These are phyloP conservation scores for Candida freyschussii DNA, from an alignment of 1,139 yeast genomes.

Conservation along the genomic window DNA sequence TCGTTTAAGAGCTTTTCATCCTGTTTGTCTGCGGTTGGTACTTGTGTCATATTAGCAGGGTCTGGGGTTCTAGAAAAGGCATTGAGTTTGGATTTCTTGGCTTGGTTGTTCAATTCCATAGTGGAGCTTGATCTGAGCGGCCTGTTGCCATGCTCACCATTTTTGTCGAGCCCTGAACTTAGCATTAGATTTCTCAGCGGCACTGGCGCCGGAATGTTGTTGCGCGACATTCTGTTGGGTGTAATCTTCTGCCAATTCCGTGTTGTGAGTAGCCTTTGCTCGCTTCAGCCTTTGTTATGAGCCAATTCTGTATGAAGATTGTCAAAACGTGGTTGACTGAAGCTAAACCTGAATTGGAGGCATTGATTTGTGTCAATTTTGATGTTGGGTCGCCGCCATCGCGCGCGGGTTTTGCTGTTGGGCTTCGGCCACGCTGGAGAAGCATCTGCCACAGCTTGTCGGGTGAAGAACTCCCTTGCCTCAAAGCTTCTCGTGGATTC, in stretches of 20 bases:
- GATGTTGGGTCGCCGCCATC: neutral
- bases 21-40: conserved; percentile 4
- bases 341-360: neutral
- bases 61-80: conserved; percentile 21
- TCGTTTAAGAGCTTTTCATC: conserved; percentile 23
- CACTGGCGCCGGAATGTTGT: conserved; percentile 20
- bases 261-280: too few species aligned
- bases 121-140: conserved; percentile 18
- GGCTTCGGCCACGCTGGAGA: neutral
- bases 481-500: too few species aligned
- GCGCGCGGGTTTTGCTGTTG: neutral
- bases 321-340: too few species aligned
- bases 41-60: conserved; percentile 12
- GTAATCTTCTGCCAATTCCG: too few species aligned
- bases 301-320: too few species aligned
- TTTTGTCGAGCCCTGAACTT: conserved; percentile 1
- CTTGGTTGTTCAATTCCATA: conserved; percentile 8
- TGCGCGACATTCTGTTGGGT: conserved; percentile 7
- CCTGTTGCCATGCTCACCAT: conserved; percentile 3
- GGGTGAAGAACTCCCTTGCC: too few species aligned
- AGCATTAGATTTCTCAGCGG: conserved; percentile 20
- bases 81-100: conserved; percentile 9
- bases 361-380: neutral
- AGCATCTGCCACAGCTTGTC: conserved; percentile 1
- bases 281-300: too few species aligned